Conservation (phyloP, 768 basidiomycete species). For the Lyophyllum shimeji region DNA sequence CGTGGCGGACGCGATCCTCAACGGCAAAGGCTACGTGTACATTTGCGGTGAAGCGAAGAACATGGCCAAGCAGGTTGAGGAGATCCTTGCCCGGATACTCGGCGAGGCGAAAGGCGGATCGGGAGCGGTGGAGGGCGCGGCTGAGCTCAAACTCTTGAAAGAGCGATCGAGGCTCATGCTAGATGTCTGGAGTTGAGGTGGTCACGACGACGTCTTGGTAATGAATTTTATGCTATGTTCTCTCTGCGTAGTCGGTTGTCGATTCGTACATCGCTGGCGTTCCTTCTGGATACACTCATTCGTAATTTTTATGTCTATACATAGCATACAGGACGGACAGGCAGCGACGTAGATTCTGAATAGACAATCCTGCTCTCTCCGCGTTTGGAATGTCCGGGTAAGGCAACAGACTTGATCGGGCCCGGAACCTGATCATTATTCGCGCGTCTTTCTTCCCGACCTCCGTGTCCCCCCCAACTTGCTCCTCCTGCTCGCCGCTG, state of each 20-base stretch:
- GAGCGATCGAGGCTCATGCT: conserved; percentile 85
- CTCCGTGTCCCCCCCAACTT: background rate
- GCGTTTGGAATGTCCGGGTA: background rate
- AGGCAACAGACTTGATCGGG: background rate
- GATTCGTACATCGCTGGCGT: conserved; percentile 8
- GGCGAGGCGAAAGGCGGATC: conserved; percentile 94
- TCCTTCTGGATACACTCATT: conserved; percentile 14
- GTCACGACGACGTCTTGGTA: conserved; percentile 11
- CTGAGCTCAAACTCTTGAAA: conserved; percentile 94
- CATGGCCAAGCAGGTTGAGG: conserved; percentile 96
- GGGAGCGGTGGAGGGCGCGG: conserved; percentile 82
- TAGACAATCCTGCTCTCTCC: conserved; percentile 4
- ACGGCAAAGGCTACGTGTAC: conserved; percentile 96
- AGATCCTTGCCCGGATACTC: conserved; percentile 77
- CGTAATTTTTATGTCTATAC: conserved; percentile 16
- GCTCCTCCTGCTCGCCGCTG: conserved; percentile 4
- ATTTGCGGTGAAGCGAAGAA: conserved; percentile 96
- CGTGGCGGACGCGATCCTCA: conserved; percentile 85
- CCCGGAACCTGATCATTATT: background rate
- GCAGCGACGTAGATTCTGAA: conserved; percentile 15
- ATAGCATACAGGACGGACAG: conserved; percentile 12
- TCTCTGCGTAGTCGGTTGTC: conserved; percentile 5
- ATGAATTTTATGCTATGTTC: conserved; percentile 6
- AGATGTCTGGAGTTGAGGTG: conserved; percentile 82
- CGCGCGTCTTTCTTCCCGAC: background rate